A percentile compares a stretch with the other conserved stretches of the same genome.
Conservation (phyloP, 371 early-diverging fungal species). For the Rhizopus stolonifer region DNA sequence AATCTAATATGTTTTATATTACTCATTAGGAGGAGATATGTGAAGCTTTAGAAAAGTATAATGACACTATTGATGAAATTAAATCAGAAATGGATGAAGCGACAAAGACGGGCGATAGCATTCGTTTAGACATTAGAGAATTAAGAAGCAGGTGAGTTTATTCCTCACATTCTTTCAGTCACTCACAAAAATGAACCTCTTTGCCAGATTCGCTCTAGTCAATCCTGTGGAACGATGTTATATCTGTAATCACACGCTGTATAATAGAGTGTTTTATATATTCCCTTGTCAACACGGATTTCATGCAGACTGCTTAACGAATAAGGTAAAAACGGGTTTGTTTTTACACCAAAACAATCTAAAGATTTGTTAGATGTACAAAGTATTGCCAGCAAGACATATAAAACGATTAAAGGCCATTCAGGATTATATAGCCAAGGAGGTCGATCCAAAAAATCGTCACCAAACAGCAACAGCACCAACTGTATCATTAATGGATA, state of each 20-base stretch:
- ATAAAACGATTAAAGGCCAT: constrained; percentile 46
- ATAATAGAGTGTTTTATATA: constrained; percentile 86
- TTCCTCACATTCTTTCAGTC: neutral
- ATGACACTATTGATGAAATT: constrained; percentile 75
- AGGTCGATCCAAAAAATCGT: constrained; percentile 23
- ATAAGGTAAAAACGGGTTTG: constrained; percentile 43
- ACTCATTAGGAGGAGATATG: constrained; percentile 70
- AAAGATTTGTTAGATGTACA: constrained; percentile 25
- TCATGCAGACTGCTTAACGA: constrained; percentile 84
- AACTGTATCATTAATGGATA: constrained; percentile 37
- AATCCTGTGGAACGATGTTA: constrained; percentile 81
- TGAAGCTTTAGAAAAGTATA: constrained; percentile 83
- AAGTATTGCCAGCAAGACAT: constrained; percentile 34
- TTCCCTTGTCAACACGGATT: constrained; percentile 96
- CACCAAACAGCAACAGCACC: constrained; percentile 17
- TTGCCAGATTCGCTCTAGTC: constrained; percentile 76
- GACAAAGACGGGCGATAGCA: constrained; percentile 76
- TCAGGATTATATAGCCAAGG: constrained; percentile 56
- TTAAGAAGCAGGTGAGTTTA: constrained; percentile 60
- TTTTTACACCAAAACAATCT: neutral
- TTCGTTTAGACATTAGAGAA: constrained; percentile 81
- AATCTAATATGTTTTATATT: neutral
- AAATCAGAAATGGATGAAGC: constrained; percentile 91
- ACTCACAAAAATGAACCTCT: neutral
- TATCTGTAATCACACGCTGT: constrained; percentile 71